phyloP scores from a whole-genome alignment of 495 filamentous ascomycete species.

The Xylaria longipes region DNA sequence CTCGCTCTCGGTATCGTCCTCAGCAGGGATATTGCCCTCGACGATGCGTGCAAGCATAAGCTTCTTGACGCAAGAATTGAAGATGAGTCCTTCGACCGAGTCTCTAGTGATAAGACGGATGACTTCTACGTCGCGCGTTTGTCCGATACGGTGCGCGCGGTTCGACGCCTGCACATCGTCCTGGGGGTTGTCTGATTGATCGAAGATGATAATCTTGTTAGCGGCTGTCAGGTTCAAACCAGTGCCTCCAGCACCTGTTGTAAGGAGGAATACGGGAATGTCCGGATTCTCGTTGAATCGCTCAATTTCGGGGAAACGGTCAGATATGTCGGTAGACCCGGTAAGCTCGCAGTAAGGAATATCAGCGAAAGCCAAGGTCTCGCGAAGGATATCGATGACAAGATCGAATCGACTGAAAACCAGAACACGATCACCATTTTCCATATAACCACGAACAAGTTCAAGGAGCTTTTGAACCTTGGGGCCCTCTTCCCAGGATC shows the following conservation, averaged over 20 bases:
- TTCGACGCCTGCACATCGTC: constrained; percentile 97
- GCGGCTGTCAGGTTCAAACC: constrained; percentile 94
- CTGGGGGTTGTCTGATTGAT: constrained; percentile 94
- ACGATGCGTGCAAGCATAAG: constrained; percentile 89
- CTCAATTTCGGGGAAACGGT: constrained; percentile 86
- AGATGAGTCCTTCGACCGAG: constrained; percentile 93
- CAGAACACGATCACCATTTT: constrained; percentile 83
- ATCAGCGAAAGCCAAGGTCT: constrained; percentile 74
- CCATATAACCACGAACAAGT: constrained; percentile 73
- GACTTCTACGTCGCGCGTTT: constrained; percentile 87
- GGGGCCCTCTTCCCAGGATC: constrained; percentile 91
- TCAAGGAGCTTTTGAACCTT: constrained; percentile 81
- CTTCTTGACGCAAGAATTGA: constrained; percentile 87
- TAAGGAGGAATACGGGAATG: constrained; percentile 91
- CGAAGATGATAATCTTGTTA: constrained; percentile 98
- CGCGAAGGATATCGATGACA: constrained; percentile 87
- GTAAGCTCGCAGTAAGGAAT: constrained; percentile 83
- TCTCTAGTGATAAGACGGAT: constrained; percentile 76
- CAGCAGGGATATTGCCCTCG: constrained; percentile 41
- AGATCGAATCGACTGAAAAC: constrained; percentile 93
- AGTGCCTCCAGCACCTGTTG: constrained; percentile 90
- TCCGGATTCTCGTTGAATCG: constrained; percentile 75
- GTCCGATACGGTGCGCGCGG: constrained; percentile 92
- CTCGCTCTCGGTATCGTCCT: constrained; percentile 38
- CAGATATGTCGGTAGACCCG: constrained; percentile 80